Evolutionary conservation across 306 rosid genomes (phyloP), one percentile per base, ranked within the genome.

Genomic region (Cicer pinnatifidum): DNA sequence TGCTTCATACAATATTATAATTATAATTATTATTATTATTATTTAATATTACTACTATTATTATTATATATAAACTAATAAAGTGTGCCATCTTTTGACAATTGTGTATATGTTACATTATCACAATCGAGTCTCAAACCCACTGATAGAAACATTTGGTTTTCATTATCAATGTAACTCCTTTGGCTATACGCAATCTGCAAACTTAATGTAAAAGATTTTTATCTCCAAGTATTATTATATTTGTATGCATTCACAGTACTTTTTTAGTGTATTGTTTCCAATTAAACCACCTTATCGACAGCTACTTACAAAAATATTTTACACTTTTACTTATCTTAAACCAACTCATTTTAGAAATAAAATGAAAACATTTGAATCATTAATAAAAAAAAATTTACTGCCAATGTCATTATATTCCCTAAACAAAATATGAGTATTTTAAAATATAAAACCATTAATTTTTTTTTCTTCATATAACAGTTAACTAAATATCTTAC

Each of bases 81-180:
- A 45, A 59, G 76, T 71, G 80, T 82, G 83, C 51, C 69, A 37
- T 52, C 69, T 71, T 63, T 76, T 67, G 45, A 33, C 69, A 71
- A 46, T 51, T 68, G 84, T 90, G 79, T 73, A 78, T 70, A 78
- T 50, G 63, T 59, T 20, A 12, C 41, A 59, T 59, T 37, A 12
- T 3, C 35, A 28, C 5, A 28, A 28, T 59, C 3, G 41, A 28
- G 44, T 59, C 67, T 65, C 12, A 64, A 56, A 45, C 19, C 62
- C 61, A 67, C 15, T 12, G 53, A 8, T n/a, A 74, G 43, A 39
- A 68, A 60, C 51, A 50, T 7, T 6, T 35, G 51, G 12, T 40
- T 40, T 62, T 64, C 6, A 37, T 12, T 54, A 54, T 59, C 47
- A 47, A 45, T 56, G 53, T 15, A 35, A 50, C 39, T 40, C 17